Conservation (phyloP, 176 grass and related monocot species). For the Typha latifolia region DNA sequence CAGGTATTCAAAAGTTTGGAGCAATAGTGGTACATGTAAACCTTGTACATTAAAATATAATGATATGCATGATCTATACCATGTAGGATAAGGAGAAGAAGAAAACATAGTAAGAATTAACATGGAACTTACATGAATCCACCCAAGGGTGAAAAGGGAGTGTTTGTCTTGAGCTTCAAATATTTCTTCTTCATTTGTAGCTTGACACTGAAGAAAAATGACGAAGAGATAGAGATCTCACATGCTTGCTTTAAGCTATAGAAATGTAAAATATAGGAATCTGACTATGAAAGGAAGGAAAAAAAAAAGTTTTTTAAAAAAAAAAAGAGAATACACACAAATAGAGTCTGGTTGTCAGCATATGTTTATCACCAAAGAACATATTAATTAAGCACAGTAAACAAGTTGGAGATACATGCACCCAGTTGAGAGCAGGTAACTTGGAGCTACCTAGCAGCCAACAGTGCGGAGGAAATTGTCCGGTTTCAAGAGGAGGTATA, state of each 20-base stretch:
- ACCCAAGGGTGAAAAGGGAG: constrained; percentile 96
- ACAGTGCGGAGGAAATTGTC: too few relatives aligned
- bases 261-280: background rate
- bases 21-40: too few relatives aligned
- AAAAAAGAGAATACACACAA: background rate
- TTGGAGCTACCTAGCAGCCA: background rate
- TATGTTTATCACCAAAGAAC: too few relatives aligned
- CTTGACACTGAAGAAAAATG: constrained; percentile 61
- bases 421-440: background rate
- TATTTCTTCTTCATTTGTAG: constrained; percentile 99
- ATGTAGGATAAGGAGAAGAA: too few relatives aligned
- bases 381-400: too few relatives aligned
- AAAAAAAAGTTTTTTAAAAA: background rate
- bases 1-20: too few relatives aligned
- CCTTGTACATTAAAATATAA: too few relatives aligned
- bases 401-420: too few relatives aligned
- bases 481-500: too few relatives aligned
- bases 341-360: background rate
- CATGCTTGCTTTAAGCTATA: background rate
- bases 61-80: too few relatives aligned
- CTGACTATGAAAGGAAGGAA: too few relatives aligned
- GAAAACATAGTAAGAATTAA: background rate
- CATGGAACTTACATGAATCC: constrained; percentile 96
- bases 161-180: constrained; percentile 90
- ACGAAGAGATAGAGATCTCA: background rate